Percentiles rank a stretch among this genome's conserved stretches.
These are phyloP conservation scores for Basidioascus undulatus DNA, from an alignment of 768 basidiomycete genomes.

Conservation along the genomic window DNA sequence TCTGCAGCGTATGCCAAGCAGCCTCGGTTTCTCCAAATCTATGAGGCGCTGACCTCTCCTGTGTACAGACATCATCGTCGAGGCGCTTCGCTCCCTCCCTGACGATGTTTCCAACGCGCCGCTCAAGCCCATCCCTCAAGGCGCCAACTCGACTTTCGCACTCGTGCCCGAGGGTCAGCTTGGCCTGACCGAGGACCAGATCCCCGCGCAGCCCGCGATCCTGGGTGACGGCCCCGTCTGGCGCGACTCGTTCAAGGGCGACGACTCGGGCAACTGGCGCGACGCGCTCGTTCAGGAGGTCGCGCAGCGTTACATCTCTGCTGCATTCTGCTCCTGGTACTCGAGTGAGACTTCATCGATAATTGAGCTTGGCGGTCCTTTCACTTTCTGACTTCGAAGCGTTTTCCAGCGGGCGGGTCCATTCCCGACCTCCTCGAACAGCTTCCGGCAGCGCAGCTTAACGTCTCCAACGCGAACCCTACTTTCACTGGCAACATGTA, in stretches of 20 bases:
- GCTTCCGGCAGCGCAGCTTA: constrained; percentile 25
- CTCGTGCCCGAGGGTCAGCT: constrained; percentile 61
- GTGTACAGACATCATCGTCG: constrained; percentile 34
- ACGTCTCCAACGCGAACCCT: constrained; percentile 14
- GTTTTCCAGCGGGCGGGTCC: constrained; percentile 52
- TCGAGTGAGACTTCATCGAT: too few species aligned
- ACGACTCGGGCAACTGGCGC: constrained; percentile 22
- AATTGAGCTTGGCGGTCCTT: constrained; percentile 13
- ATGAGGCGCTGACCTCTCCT: not conserved
- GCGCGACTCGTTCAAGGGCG: not conserved
- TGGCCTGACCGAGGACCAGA: constrained; percentile 38
- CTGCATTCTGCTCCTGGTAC: constrained; percentile 72
- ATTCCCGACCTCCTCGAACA: constrained; percentile 44
- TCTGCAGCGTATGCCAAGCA: constrained; percentile 27
- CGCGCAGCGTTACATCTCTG: constrained; percentile 62
- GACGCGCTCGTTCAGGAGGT: constrained; percentile 38
- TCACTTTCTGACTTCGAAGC: not conserved
- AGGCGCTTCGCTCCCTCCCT: constrained; percentile 52
- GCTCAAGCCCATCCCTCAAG: constrained; percentile 27
- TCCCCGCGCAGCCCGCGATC: constrained; percentile 40
- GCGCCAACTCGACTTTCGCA: constrained; percentile 34
- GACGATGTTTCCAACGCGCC: constrained; percentile 36
- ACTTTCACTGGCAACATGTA: too few species aligned
- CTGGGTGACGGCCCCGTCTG: constrained; percentile 8
- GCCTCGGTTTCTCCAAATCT: constrained; percentile 13